phyloP scores from a whole-genome alignment of 2,329 filamentous ascomycete genomes.

The Dothideomycetes sp. region DNA sequence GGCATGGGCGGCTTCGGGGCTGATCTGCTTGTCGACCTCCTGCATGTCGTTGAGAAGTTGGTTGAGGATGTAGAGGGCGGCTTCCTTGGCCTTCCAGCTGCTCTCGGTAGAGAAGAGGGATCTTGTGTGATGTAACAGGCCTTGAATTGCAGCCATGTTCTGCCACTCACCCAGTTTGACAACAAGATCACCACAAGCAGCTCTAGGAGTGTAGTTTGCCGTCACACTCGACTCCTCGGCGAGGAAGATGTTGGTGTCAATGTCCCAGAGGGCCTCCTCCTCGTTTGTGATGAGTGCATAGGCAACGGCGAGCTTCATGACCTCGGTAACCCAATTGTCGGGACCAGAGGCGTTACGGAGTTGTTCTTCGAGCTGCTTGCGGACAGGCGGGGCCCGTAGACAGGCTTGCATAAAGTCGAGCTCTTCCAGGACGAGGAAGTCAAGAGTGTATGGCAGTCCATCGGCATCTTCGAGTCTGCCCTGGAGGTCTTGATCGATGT shows the following conservation, averaged over 20 bases:
- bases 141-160: slow-evolving; percentile 62
- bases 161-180: slow-evolving; percentile 93
- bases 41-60: slow-evolving; percentile 74
- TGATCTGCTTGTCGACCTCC: slow-evolving; percentile 63
- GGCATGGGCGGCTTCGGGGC: slow-evolving; percentile 55
- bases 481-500: slow-evolving; percentile 75
- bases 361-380: slow-evolving; percentile 76
- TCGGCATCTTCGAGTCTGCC: slow-evolving; percentile 83
- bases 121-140: slow-evolving; percentile 66
- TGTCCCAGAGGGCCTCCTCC: slow-evolving; percentile 91
- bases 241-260: slow-evolving; percentile 89
- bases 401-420: slow-evolving; percentile 90
- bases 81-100: slow-evolving; percentile 62
- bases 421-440: slow-evolving; percentile 88
- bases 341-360: slow-evolving; percentile 51
- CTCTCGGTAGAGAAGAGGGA: slow-evolving; percentile 51
- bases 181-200: slow-evolving; percentile 80
- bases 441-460: slow-evolving; percentile 83
- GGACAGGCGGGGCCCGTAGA: slow-evolving; percentile 76
- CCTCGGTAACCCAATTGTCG: slow-evolving; percentile 72
- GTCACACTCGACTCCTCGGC: slow-evolving; percentile 92
- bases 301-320: slow-evolving; percentile 73
- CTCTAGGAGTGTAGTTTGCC: slow-evolving; percentile 90
- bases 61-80: slow-evolving; percentile 74
- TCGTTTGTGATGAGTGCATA: slow-evolving; percentile 87